Conservation (phyloP, 768 basidiomycete species). For the Auricularia auricula-judae region DNA sequence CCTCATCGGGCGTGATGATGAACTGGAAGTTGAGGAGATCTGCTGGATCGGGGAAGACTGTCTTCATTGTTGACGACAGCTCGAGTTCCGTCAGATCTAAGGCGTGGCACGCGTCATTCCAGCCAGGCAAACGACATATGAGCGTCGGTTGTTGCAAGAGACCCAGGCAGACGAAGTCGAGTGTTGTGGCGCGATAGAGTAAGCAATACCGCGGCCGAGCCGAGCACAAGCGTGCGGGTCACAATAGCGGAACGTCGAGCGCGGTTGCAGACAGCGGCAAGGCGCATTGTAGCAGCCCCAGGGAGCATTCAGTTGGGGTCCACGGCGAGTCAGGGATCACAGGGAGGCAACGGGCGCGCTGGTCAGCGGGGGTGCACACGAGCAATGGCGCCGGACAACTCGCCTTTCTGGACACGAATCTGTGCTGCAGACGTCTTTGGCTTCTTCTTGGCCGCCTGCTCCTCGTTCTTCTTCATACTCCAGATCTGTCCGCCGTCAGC, state of each 20-base stretch:
- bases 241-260: no score
- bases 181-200: no score
- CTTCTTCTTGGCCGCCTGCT: slow-evolving; percentile 93
- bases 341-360: not conserved
- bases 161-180: no score
- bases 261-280: no score
- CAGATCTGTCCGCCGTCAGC: slow-evolving; percentile 60
- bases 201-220: no score
- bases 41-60: slow-evolving; percentile 79
- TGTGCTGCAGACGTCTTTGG: slow-evolving; percentile 98
- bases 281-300: no score
- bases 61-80: slow-evolving; percentile 92
- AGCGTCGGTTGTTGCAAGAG: not conserved
- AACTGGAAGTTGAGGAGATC: slow-evolving; percentile 96
- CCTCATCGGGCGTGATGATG: slow-evolving; percentile 94
- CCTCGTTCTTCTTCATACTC: slow-evolving; percentile 99
- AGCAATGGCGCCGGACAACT: slow-evolving; percentile 8
- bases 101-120: not conserved
- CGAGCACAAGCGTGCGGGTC: no score
- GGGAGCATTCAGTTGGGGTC: not conserved
- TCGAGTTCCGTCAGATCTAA: slow-evolving; percentile 94
- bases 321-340: not conserved
- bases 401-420: slow-evolving; percentile 99
- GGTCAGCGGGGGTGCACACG: slow-evolving; percentile 1
- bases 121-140: not conserved